These are phyloP conservation scores for Colletotrichum tamarilloi DNA, from an alignment of 2,329 filamentous ascomycete genomes.

Conservation along the genomic window DNA sequence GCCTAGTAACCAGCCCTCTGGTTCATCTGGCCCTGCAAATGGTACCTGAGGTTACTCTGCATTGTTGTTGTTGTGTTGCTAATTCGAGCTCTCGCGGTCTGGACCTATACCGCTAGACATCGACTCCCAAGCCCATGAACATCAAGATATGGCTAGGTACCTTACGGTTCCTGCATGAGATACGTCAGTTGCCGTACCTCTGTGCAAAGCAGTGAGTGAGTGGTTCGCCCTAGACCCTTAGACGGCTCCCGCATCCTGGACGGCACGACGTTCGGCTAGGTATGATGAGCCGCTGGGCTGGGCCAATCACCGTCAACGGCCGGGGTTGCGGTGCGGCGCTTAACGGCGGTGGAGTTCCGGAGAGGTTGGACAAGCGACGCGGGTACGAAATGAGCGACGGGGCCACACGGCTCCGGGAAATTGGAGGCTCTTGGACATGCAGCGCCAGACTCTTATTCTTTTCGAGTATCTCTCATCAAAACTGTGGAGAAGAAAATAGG, in stretches of 20 bases:
- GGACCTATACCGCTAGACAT: not conserved
- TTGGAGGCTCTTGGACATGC: not conserved
- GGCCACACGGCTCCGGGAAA: not conserved
- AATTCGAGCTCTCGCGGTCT: conserved; percentile 30
- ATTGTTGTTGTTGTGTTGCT: conserved; percentile 32
- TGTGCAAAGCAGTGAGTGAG: not conserved
- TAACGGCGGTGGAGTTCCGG: conserved; percentile 22
- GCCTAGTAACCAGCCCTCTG: not conserved
- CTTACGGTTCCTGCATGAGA: not conserved
- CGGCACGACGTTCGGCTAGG: conserved; percentile 10
- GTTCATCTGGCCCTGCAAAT: not conserved
- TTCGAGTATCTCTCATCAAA: not conserved
- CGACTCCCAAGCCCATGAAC: not conserved
- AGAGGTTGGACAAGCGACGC: conserved; percentile 31
- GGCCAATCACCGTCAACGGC: conserved; percentile 22
- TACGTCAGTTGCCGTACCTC: not conserved
- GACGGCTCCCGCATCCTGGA: not conserved
- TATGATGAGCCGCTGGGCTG: conserved; percentile 33
- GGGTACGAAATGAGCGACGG: conserved; percentile 4
- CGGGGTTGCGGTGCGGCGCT: conserved; percentile 28
- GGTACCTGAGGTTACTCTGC: not conserved
- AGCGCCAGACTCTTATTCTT: not conserved
- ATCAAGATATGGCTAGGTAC: not conserved
- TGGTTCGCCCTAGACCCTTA: not conserved
- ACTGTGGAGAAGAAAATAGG: not conserved